Percentiles rank a stretch among this genome's conserved stretches.
phyloP scores from a whole-genome alignment of 2,329 filamentous ascomycete species.

The Colletotrichum cordylinicola region DNA sequence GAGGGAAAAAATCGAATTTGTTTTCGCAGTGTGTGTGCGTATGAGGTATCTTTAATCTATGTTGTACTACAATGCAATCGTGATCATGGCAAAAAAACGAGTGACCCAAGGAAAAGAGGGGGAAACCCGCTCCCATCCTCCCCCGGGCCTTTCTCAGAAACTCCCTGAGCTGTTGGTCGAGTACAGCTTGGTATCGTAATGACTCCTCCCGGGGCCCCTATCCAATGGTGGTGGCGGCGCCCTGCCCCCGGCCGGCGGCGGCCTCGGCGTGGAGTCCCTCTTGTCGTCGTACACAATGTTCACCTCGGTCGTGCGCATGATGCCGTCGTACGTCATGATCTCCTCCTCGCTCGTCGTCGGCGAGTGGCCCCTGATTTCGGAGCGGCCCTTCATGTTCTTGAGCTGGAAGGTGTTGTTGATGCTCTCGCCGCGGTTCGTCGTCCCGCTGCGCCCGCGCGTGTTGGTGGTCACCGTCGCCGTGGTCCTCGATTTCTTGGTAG shows the following conservation, averaged over 20 bases:
- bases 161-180: slow-evolving; percentile 1
- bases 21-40: not conserved
- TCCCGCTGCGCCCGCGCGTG: not conserved
- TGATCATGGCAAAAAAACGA: not conserved
- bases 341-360: slow-evolving; percentile 43
- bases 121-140: not conserved
- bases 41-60: not conserved
- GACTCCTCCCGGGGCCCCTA: not conserved
- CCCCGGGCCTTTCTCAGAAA: not conserved
- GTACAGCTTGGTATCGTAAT: not conserved
- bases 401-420: slow-evolving; percentile 1
- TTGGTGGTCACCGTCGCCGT: not conserved
- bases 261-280: not conserved
- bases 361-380: slow-evolving; percentile 39
- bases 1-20: not conserved
- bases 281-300: slow-evolving; percentile 9
- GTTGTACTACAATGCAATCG: not conserved
- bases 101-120: not conserved
- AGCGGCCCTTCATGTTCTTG: slow-evolving; percentile 30
- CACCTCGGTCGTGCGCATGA: slow-evolving; percentile 29
- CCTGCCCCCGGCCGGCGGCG: not conserved
- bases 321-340: slow-evolving; percentile 47
- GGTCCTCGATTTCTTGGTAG: not conserved
- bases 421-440: not conserved
- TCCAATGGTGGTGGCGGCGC: not conserved